Conservation (phyloP, 441 rosid genomes). For the Biscutella laevigata region DNA sequence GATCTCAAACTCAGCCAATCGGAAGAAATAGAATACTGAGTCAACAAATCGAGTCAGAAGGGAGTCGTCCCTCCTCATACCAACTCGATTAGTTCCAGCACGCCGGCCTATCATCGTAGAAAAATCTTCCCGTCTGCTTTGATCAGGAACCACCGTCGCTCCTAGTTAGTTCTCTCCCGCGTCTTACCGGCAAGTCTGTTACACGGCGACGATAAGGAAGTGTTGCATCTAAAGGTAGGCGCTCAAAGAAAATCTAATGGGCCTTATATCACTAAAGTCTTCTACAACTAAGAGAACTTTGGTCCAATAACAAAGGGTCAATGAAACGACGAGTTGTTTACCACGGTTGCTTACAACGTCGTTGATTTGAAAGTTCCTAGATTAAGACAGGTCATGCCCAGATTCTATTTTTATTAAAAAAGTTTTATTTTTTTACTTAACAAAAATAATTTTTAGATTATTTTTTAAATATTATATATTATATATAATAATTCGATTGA, state of each 20-base stretch:
- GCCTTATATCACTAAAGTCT: neutral
- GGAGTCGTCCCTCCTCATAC: constrained; percentile 39
- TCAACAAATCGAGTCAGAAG: constrained; percentile 41
- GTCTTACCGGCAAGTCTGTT: constrained; percentile 3
- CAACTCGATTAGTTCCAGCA: constrained; percentile 28
- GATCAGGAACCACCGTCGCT: neutral
- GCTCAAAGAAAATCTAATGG: no score
- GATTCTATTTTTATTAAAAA: no score
- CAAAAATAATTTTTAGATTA: no score
- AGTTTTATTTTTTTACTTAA: no score
- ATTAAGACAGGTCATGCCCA: no score
- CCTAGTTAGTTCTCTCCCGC: neutral
- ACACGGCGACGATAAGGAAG: neutral
- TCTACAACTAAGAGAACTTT: no score
- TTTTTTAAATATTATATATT: no score
- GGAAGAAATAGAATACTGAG: constrained; percentile 37
- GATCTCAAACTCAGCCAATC: constrained; percentile 76
- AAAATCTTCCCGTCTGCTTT: neutral
- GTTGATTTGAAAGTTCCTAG: neutral
- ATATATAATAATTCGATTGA: no score
- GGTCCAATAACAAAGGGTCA: neutral
- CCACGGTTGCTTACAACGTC: neutral
- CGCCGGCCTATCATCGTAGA: constrained; percentile 34
- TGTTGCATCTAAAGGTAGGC: no score
- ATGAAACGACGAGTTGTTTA: neutral